Evolutionary conservation across 2,329 filamentous ascomycete species (phyloP).

Genomic region (Dryadomyces quercus-mongolicae): DNA sequence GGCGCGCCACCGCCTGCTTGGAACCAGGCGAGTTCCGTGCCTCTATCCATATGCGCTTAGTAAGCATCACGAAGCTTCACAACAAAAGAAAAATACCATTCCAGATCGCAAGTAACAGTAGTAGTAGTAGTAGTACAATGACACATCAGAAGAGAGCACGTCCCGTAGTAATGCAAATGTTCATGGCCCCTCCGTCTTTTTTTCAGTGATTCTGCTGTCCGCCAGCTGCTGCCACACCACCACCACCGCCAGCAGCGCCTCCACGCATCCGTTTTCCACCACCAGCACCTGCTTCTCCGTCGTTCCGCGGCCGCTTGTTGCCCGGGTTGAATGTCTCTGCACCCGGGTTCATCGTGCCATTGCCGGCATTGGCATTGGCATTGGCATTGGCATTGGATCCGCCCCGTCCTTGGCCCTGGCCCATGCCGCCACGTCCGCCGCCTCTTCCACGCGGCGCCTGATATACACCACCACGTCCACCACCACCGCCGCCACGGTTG

Average conservation of each 20-base stretch:
- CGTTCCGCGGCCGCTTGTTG: conserved; percentile 42
- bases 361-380: conserved; percentile 22
- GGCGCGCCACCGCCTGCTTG: no score
- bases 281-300: conserved; percentile 22
- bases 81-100: no score
- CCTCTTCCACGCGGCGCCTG: conserved; percentile 17
- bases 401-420: conserved; percentile 12
- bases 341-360: conserved; percentile 32
- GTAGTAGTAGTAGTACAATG: no score
- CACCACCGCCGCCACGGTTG: conserved; percentile 6
- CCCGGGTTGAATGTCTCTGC: conserved; percentile 24
- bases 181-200: no score
- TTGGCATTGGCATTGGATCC: conserved; percentile 16
- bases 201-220: background rate
- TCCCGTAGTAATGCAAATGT: no score
- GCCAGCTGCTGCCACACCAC: background rate
- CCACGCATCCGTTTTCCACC: conserved; percentile 27
- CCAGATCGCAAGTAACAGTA: no score
- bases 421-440: conserved; percentile 13
- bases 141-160: no score
- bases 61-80: no score
- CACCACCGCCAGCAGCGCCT: conserved; percentile 8
- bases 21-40: no score
- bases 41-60: no score
- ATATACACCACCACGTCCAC: conserved; percentile 16